Evolutionary conservation across 768 basidiomycete species (phyloP).

Genomic region (Heimioporus sp.): DNA sequence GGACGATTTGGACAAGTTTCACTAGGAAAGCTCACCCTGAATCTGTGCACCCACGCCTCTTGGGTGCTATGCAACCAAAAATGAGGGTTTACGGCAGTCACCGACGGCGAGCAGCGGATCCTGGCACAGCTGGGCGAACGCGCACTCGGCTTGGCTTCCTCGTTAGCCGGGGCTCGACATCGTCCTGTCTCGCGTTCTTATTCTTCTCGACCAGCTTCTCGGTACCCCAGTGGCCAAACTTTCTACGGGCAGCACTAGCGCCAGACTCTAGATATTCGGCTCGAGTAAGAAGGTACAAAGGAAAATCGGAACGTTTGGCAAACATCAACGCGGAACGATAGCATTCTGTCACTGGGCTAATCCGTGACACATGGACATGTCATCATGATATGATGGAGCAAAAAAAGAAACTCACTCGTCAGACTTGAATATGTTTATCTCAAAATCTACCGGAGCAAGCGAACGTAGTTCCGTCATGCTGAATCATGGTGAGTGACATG

Average conservation of each 20-base stretch:
- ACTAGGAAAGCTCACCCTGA: constrained; percentile 19
- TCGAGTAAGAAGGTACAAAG: constrained; percentile 59
- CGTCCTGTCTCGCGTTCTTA: constrained; percentile 17
- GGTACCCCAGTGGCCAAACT: constrained; percentile 64
- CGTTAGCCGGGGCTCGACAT: constrained; percentile 23
- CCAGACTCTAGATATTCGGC: constrained; percentile 87
- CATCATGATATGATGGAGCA: constrained; percentile 7
- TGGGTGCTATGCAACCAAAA: constrained; percentile 3
- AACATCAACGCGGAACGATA: constrained; percentile 62
- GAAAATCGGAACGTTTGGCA: constrained; percentile 50
- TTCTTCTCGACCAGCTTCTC: constrained; percentile 22
- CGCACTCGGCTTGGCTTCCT: constrained; percentile 29
- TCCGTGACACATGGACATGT: constrained; percentile 9
- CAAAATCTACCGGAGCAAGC: constrained; percentile 79
- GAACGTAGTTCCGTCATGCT: constrained; percentile 74
- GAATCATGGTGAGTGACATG: constrained; percentile 18
- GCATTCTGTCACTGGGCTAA: constrained; percentile 64
- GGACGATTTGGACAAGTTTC: constrained; percentile 2
- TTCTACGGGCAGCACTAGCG: constrained; percentile 68
- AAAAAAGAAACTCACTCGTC: constrained; percentile 57
- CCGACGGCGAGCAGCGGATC: constrained; percentile 27
- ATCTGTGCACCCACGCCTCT: constrained; percentile 6
- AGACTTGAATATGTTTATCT: constrained; percentile 70
- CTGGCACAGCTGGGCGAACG: constrained; percentile 16
- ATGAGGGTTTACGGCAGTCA: constrained; percentile 11